phyloP scores from a whole-genome alignment of 805 yeast species.

The Schwanniomyces yamadae region DNA sequence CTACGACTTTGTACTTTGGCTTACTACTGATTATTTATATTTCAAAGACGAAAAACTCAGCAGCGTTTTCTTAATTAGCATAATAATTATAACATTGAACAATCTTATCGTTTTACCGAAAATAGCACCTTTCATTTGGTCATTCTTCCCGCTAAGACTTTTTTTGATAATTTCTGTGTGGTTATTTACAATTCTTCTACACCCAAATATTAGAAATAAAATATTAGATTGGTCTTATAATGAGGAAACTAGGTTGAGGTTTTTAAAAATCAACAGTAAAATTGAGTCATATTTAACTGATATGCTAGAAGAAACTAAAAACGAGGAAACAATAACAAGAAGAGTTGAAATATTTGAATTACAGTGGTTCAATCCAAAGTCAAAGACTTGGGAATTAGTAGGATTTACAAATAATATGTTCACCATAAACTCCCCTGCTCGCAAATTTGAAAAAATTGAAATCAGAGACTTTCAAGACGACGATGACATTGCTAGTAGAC shows the following conservation, averaged over 20 bases:
- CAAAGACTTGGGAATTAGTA: slow-evolving; percentile 61
- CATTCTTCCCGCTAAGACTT: slow-evolving; percentile 26
- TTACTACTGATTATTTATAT: slow-evolving; percentile 57
- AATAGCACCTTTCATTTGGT: slow-evolving; percentile 28
- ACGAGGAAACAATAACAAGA: slow-evolving; percentile 20
- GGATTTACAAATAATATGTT: slow-evolving; percentile 59
- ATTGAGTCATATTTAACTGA: slow-evolving; percentile 40
- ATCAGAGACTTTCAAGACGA: too few relatives aligned
- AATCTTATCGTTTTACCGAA: slow-evolving; percentile 29
- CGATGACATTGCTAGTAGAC: slow-evolving; percentile 6
- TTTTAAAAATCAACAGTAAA: slow-evolving; percentile 48
- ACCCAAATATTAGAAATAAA: slow-evolving; percentile 53
- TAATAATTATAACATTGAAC: slow-evolving; percentile 24
- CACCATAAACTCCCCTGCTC: slow-evolving; percentile 41
- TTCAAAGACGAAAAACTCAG: slow-evolving; percentile 65
- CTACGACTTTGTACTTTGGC: slow-evolving; percentile 55
- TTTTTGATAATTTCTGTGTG: slow-evolving; percentile 47
- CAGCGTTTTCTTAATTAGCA: slow-evolving; percentile 44
- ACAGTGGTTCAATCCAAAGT: slow-evolving; percentile 48
- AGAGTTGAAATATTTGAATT: slow-evolving; percentile 69
- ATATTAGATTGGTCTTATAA: slow-evolving; percentile 51
- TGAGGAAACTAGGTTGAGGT: slow-evolving; percentile 61
- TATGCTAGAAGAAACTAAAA: slow-evolving; percentile 11
- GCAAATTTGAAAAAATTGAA: slow-evolving; percentile 18
- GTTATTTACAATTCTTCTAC: slow-evolving; percentile 42